Conservation (phyloP, 768 basidiomycete species). For the Daedalea quercina region DNA sequence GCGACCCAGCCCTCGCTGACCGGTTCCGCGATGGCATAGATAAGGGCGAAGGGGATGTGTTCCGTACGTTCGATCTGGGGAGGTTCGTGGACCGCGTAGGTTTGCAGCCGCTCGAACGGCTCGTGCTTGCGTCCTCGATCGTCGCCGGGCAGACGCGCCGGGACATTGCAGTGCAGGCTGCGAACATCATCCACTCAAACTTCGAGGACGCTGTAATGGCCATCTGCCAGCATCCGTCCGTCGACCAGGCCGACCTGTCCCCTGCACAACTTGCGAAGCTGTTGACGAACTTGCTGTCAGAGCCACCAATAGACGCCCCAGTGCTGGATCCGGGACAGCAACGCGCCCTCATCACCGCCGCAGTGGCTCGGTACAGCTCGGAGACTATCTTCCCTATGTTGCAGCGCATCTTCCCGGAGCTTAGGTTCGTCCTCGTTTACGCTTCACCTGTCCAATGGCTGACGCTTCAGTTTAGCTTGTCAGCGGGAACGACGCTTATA, state of each 20-base stretch:
- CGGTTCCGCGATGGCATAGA: conserved; percentile 87
- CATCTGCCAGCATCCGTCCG: conserved; percentile 72
- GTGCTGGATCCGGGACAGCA: conserved; percentile 68
- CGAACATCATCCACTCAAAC: conserved; percentile 62
- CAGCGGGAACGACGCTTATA: conserved; percentile 61
- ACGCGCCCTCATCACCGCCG: conserved; percentile 66
- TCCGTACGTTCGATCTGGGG: conserved; percentile 76
- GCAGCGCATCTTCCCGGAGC: conserved; percentile 62
- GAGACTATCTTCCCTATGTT: conserved; percentile 72
- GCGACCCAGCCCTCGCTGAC: conserved; percentile 86
- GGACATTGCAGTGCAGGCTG: conserved; percentile 54
- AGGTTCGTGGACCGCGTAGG: conserved; percentile 81
- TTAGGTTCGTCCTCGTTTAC: conserved; percentile 46
- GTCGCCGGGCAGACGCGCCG: conserved; percentile 55
- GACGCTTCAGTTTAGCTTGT: conserved; percentile 38
- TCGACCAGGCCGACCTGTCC: conserved; percentile 75
- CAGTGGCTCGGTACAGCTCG: conserved; percentile 73
- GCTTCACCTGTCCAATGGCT: neutral
- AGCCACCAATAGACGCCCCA: conserved; percentile 61
- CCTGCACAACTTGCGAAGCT: conserved; percentile 72
- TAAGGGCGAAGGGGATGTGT: conserved; percentile 79
- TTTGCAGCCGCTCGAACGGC: conserved; percentile 69
- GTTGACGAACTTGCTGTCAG: conserved; percentile 73
- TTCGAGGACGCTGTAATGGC: conserved; percentile 76
- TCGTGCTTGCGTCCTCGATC: conserved; percentile 73